phyloP scores from a whole-genome alignment of 208 protist genomes.

The Phytomonas sp. region DNA sequence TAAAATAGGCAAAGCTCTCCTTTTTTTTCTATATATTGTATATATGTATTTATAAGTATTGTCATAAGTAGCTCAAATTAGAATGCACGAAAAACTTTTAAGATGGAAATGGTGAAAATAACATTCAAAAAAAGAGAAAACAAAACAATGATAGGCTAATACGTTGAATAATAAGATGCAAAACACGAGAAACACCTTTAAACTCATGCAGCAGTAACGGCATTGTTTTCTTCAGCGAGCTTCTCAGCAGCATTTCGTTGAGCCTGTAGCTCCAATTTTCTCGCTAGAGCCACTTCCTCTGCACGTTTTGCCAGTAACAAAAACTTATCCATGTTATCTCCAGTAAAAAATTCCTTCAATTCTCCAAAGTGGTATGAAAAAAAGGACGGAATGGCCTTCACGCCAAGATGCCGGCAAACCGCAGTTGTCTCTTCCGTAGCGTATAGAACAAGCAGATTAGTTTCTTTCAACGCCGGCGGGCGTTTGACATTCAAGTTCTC shows the following conservation, averaged over 20 bases:
- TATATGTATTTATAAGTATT: no score
- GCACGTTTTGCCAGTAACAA: conserved; percentile 53
- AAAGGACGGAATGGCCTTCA: conserved; percentile 41
- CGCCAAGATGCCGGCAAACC: conserved; percentile 35
- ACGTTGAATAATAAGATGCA: no score
- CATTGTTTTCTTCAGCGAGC: not conserved
- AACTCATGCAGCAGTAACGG: conserved; percentile 1
- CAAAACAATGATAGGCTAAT: no score
- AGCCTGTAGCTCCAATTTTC: conserved; percentile 15
- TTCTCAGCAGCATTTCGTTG: conserved; percentile 10
- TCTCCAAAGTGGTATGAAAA: conserved; percentile 55
- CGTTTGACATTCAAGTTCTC: conserved; percentile 68
- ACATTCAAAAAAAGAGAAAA: no score
- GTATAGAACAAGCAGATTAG: conserved; percentile 56
- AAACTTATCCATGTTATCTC: conserved; percentile 70
- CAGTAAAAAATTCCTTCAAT: conserved; percentile 32
- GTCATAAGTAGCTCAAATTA: no score
- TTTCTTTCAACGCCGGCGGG: conserved; percentile 21
- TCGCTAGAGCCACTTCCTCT: conserved; percentile 20
- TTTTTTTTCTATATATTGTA: no score
- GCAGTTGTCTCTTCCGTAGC: conserved; percentile 23
- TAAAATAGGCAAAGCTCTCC: no score
- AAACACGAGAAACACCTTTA: no score
- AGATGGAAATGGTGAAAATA: no score
- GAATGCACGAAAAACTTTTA: no score